phyloP scores from a whole-genome alignment of 2,329 filamentous ascomycete species.

The Leptosphaerulina australis region DNA sequence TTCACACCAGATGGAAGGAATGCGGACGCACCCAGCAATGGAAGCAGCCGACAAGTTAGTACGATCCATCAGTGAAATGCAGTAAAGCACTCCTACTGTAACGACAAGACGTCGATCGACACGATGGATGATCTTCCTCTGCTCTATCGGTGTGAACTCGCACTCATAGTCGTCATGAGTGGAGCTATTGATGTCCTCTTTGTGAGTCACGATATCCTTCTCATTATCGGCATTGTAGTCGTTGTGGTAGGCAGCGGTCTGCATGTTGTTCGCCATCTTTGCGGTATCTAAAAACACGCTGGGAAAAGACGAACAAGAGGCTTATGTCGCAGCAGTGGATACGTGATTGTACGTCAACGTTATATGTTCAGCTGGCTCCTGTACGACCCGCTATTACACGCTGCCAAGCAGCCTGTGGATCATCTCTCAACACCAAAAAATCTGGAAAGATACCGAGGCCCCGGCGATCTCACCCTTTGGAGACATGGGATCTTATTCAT shows the following conservation, averaged over 20 bases:
- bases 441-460: slow-evolving; percentile 38
- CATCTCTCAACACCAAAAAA: slow-evolving; percentile 5
- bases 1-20: slow-evolving; percentile 4
- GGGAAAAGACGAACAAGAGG: slow-evolving; percentile 8
- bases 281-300: slow-evolving; percentile 6
- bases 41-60: slow-evolving; percentile 76
- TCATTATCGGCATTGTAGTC: slow-evolving; percentile 31
- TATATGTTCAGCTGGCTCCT: slow-evolving; percentile 25
- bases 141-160: slow-evolving; percentile 64
- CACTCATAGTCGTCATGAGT: slow-evolving; percentile 38
- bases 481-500: slow-evolving; percentile 11
- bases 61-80: slow-evolving; percentile 77
- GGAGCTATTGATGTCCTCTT: slow-evolving; percentile 34
- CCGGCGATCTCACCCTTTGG: slow-evolving; percentile 17
- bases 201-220: slow-evolving; percentile 28
- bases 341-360: slow-evolving; percentile 8
- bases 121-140: slow-evolving; percentile 69
- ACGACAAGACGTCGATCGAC: slow-evolving; percentile 65
- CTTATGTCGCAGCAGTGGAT: slow-evolving; percentile 10
- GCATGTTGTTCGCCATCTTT: slow-evolving; percentile 15
- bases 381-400: slow-evolving; percentile 20
- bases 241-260: slow-evolving; percentile 7
- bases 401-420: slow-evolving; percentile 21
- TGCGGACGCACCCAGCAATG: slow-evolving; percentile 65
- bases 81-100: slow-evolving; percentile 67